Conservation (phyloP, 495 filamentous ascomycete genomes). For the Penicillium nucicola region DNA sequence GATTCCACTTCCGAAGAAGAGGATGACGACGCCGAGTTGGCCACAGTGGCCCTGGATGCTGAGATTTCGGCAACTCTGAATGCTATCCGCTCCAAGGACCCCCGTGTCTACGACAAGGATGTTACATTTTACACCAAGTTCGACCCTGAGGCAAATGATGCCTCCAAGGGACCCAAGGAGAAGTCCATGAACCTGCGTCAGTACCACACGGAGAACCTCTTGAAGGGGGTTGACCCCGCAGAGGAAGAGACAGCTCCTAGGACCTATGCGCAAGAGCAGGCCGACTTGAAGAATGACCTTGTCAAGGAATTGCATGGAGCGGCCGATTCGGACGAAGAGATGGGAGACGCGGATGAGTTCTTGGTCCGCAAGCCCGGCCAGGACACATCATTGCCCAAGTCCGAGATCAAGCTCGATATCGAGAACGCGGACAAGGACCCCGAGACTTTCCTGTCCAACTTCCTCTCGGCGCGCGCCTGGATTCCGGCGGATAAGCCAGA, state of each 20-base stretch:
- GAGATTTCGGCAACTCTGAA: conserved; percentile 80
- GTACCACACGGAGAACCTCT: conserved; percentile 83
- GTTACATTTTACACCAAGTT: conserved; percentile 70
- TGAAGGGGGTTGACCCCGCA: conserved; percentile 59
- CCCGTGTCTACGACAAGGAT: conserved; percentile 78
- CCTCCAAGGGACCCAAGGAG: conserved; percentile 54
- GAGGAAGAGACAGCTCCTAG: conserved; percentile 52
- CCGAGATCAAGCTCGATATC: conserved; percentile 57
- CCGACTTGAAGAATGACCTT: conserved; percentile 69
- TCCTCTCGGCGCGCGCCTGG: conserved; percentile 88
- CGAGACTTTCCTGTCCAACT: conserved; percentile 85
- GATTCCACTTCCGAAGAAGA: conserved; percentile 73
- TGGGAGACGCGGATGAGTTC: conserved; percentile 71
- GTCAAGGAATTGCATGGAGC: conserved; percentile 76
- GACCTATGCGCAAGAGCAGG: conserved; percentile 85
- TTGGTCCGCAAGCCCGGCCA: conserved; percentile 53
- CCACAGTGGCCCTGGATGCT: conserved; percentile 76
- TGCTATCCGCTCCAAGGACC: conserved; percentile 86
- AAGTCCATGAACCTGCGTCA: conserved; percentile 85
- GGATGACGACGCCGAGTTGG: conserved; percentile 84
- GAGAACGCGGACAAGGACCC: conserved; percentile 82
- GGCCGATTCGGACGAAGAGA: conserved; percentile 46
- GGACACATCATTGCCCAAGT: conserved; percentile 39
- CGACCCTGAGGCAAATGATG: conserved; percentile 42
- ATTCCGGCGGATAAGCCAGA: conserved; percentile 55